These are phyloP conservation scores for Colletotrichum somersetense DNA, from an alignment of 2,329 filamentous ascomycete genomes.

Conservation along the genomic window DNA sequence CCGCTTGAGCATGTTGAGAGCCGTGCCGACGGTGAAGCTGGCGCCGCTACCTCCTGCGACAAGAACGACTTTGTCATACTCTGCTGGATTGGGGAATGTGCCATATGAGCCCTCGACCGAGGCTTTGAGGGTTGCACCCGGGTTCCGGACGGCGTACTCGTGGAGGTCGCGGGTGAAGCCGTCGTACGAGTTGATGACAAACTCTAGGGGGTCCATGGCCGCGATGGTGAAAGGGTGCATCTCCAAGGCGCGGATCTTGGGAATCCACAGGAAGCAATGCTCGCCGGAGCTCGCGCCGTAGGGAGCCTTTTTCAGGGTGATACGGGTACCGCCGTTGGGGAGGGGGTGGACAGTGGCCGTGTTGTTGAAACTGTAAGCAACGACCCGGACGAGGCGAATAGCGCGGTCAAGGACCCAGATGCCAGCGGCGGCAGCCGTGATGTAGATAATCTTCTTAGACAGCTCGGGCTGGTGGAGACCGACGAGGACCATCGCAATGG, in stretches of 20 bases:
- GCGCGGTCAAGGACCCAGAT: constrained; percentile 67
- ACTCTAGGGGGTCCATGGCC: constrained; percentile 64
- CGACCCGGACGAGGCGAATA: constrained; percentile 59
- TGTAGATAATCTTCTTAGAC: constrained; percentile 55
- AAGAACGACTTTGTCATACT: constrained; percentile 45
- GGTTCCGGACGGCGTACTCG: constrained; percentile 57
- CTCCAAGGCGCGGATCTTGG: constrained; percentile 66
- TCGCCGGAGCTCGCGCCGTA: constrained; percentile 64
- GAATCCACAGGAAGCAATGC: constrained; percentile 75
- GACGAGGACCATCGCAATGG: constrained; percentile 61
- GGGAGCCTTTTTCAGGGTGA: constrained; percentile 65
- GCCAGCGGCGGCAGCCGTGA: constrained; percentile 56
- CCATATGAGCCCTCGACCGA: constrained; percentile 69
- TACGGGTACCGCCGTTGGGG: constrained; percentile 65
- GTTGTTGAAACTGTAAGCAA: constrained; percentile 63
- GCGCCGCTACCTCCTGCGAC: constrained; percentile 65
- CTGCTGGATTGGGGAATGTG: constrained; percentile 59
- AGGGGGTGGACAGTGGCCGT: constrained; percentile 66
- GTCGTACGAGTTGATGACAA: constrained; percentile 69
- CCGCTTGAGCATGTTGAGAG: constrained; percentile 52
- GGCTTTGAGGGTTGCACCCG: constrained; percentile 57
- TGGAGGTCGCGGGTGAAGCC: constrained; percentile 67
- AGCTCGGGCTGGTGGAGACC: constrained; percentile 66
- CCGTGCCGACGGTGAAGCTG: constrained; percentile 64
- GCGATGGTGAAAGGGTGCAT: constrained; percentile 75